These are phyloP conservation scores for Saturnispora kantuleensis DNA, from an alignment of 805 yeast species.

Conservation along the genomic window DNA sequence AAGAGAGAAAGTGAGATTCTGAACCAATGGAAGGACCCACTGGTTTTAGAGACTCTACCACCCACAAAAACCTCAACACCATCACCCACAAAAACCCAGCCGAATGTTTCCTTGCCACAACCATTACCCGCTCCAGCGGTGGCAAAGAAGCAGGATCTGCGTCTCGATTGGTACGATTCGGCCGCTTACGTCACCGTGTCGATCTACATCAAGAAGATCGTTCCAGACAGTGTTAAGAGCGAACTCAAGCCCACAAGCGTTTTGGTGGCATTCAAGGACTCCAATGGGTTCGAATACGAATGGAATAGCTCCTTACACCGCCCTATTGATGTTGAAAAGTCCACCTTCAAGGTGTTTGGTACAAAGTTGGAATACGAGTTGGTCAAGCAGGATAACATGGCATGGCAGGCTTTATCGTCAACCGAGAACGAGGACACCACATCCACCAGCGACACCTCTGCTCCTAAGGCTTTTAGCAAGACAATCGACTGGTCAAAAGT, in stretches of 20 bases:
- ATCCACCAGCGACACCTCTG: background rate
- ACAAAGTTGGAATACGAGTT: constrained; percentile 56
- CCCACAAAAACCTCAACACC: background rate
- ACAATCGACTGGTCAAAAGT: constrained; percentile 58
- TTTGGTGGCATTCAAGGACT: constrained; percentile 37
- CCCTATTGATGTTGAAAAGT: constrained; percentile 35
- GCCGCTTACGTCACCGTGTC: constrained; percentile 48
- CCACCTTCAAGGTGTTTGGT: constrained; percentile 43
- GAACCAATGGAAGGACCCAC: background rate
- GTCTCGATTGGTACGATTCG: constrained; percentile 71
- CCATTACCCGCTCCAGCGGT: constrained; percentile 1
- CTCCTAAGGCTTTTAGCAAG: constrained; percentile 43
- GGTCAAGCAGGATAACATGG: constrained; percentile 5
- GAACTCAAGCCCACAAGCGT: constrained; percentile 30
- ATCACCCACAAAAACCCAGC: background rate
- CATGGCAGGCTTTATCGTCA: background rate
- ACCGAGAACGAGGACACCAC: constrained; percentile 3
- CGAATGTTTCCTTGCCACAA: background rate
- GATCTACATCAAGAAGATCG: constrained; percentile 59
- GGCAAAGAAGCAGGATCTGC: constrained; percentile 26
- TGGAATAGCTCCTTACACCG: constrained; percentile 43
- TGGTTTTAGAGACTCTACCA: background rate
- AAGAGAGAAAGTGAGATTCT: constrained; percentile 2
- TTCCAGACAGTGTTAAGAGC: constrained; percentile 36
- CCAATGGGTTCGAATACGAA: constrained; percentile 38